These are phyloP conservation scores for Sporothrix luriei DNA, from an alignment of 2,329 filamentous ascomycete genomes.

Conservation along the genomic window DNA sequence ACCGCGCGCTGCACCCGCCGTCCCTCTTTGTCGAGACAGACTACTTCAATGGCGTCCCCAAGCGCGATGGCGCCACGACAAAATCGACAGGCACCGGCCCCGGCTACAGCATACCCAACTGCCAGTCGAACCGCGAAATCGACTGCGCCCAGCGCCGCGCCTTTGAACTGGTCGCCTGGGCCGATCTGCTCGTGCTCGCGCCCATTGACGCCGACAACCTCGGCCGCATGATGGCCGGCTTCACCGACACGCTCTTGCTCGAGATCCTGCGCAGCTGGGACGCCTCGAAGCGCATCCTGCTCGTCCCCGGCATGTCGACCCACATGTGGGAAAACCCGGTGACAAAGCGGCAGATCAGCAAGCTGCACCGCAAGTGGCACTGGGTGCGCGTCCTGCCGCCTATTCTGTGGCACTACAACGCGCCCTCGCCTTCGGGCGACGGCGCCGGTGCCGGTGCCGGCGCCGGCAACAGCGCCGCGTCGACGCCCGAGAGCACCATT, in stretches of 20 bases:
- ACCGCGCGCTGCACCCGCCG: conserved; percentile 48
- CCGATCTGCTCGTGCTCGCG: conserved; percentile 79
- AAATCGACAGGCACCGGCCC: neutral
- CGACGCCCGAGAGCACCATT: neutral
- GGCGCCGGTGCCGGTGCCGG: neutral
- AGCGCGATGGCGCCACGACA: neutral
- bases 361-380: conserved; percentile 80
- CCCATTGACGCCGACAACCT: conserved; percentile 83
- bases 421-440: conserved; percentile 35
- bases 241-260: conserved; percentile 77
- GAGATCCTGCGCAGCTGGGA: conserved; percentile 86
- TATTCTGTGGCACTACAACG: conserved; percentile 74
- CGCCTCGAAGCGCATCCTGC: conserved; percentile 77
- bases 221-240: conserved; percentile 83
- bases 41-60: neutral
- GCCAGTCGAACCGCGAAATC: conserved; percentile 45
- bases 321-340: conserved; percentile 89
- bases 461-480: conserved; percentile 42
- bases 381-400: conserved; percentile 83
- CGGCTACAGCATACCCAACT: neutral
- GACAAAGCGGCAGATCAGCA: conserved; percentile 83
- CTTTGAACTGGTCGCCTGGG: conserved; percentile 79
- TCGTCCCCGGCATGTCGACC: conserved; percentile 86
- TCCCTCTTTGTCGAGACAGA: conserved; percentile 11
- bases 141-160: conserved; percentile 58